A percentile compares a stretch with the other conserved stretches of the same genome.
phyloP scores from a whole-genome alignment of 352 stramenopile genomes.

The Phytopythium mirpurense region DNA sequence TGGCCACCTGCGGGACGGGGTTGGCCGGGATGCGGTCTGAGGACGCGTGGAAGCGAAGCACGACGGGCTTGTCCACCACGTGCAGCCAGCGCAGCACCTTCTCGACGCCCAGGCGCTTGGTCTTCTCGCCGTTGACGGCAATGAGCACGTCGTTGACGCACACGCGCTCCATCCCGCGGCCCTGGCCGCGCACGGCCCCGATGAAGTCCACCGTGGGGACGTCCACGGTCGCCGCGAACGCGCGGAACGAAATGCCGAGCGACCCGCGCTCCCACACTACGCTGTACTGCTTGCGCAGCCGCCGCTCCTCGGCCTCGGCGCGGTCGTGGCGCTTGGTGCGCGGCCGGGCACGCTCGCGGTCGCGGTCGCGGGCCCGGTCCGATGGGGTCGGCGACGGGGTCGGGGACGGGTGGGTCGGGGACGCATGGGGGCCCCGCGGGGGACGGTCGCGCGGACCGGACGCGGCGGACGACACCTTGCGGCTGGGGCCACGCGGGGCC shows the following conservation, averaged over 20 bases:
- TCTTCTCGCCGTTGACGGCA: slow-evolving; percentile 77
- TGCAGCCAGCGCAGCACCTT: slow-evolving; percentile 72
- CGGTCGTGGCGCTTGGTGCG: slow-evolving; percentile 16
- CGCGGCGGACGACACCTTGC: not conserved
- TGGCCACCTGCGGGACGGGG: slow-evolving; percentile 15
- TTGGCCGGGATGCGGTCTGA: slow-evolving; percentile 56
- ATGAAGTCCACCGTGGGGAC: slow-evolving; percentile 67
- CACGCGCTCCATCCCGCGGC: slow-evolving; percentile 55
- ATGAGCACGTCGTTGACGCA: slow-evolving; percentile 82
- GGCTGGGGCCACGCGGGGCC: not conserved
- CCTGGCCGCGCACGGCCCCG: slow-evolving; percentile 14
- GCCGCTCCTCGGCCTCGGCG: slow-evolving; percentile 27
- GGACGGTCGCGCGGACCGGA: not conserved
- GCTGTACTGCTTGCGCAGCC: slow-evolving; percentile 66
- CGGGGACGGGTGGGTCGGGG: not conserved
- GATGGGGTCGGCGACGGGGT: not conserved
- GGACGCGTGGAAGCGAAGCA: slow-evolving; percentile 74
- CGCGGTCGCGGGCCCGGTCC: not conserved
- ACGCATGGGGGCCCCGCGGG: too few relatives aligned
- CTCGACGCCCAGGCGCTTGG: slow-evolving; percentile 64
- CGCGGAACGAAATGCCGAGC: slow-evolving; percentile 66
- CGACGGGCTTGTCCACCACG: slow-evolving; percentile 69
- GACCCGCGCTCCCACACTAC: slow-evolving; percentile 66
- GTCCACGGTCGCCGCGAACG: slow-evolving; percentile 63
- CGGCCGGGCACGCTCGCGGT: slow-evolving; percentile 1